phyloP scores from a whole-genome alignment of 1,284 basidiomycete genomes.

The Papiliotrema fonsecae region DNA sequence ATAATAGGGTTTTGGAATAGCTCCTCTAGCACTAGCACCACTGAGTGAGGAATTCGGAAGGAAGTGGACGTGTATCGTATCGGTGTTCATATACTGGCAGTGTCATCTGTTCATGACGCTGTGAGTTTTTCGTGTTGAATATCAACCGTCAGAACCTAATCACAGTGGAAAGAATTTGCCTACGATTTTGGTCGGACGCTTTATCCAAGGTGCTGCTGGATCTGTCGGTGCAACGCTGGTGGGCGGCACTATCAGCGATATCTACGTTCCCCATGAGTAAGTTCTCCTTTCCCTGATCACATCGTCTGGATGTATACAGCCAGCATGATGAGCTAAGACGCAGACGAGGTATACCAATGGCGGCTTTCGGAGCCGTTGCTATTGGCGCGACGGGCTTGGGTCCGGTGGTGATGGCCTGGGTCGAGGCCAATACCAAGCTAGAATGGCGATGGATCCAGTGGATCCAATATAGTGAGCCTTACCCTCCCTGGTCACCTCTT shows the following conservation, averaged over 20 bases:
- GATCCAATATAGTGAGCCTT: slow-evolving; percentile 58
- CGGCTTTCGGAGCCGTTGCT: slow-evolving; percentile 58
- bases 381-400: slow-evolving; percentile 62
- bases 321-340: background rate
- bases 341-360: slow-evolving; percentile 60
- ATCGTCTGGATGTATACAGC: background rate
- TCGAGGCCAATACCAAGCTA: slow-evolving; percentile 59
- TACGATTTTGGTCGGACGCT: slow-evolving; percentile 62
- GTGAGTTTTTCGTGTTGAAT: slow-evolving; percentile 54
- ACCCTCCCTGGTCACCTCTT: too few species aligned
- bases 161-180: slow-evolving; percentile 61
- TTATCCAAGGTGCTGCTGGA: slow-evolving; percentile 64
- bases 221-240: slow-evolving; percentile 65
- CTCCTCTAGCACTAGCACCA: slow-evolving; percentile 66
- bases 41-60: slow-evolving; percentile 74
- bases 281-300: slow-evolving; percentile 25
- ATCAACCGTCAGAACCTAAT: background rate
- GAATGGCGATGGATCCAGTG: slow-evolving; percentile 79
- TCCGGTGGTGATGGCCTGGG: slow-evolving; percentile 63
- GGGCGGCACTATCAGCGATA: slow-evolving; percentile 69
- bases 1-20: slow-evolving; percentile 60
- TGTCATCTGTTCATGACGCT: slow-evolving; percentile 60
- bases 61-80: slow-evolving; percentile 62
- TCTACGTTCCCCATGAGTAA: slow-evolving; percentile 61
- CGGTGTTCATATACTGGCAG: slow-evolving; percentile 56